Evolutionary conservation across 805 yeast genomes (phyloP).

Genomic region (Yarrowia alimentaria): DNA sequence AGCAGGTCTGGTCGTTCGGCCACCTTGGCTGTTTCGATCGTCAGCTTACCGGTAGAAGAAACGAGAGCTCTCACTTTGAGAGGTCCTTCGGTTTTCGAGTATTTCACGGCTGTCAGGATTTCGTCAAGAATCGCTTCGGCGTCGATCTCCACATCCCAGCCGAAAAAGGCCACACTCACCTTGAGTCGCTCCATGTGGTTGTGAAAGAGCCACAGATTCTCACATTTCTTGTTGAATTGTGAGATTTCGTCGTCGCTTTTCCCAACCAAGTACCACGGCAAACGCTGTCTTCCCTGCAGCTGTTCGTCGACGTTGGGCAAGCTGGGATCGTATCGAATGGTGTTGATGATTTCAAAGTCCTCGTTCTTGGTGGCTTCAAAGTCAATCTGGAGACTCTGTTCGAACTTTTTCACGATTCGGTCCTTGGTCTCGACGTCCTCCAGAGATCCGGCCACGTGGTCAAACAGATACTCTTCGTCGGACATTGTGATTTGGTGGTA

Average conservation of each 20-base stretch:
- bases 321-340: constrained; percentile 17
- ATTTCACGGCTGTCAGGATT: background rate
- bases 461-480: too few species aligned
- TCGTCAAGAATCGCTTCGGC: constrained; percentile 1
- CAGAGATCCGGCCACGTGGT: too few species aligned
- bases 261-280: constrained; percentile 4
- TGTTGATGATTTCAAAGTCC: constrained; percentile 26
- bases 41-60: background rate
- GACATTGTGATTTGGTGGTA: too few species aligned
- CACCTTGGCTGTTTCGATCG: constrained; percentile 5
- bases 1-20: constrained; percentile 1
- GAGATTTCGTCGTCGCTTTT: background rate
- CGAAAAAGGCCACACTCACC: constrained; percentile 1
- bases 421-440: too few species aligned
- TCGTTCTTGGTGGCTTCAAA: constrained; percentile 5
- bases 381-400: background rate
- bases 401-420: background rate
- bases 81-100: background rate
- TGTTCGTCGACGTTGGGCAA: background rate
- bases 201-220: constrained; percentile 8
- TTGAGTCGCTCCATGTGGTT: constrained; percentile 22
- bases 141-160: constrained; percentile 12
- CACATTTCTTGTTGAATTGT: background rate
- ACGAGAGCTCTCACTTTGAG: constrained; percentile 13
- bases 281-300: background rate